Percentiles rank a stretch among this genome's conserved stretches.
Conservation (phyloP, 2,329 filamentous ascomycete species). For the Colletotrichum musicola region DNA sequence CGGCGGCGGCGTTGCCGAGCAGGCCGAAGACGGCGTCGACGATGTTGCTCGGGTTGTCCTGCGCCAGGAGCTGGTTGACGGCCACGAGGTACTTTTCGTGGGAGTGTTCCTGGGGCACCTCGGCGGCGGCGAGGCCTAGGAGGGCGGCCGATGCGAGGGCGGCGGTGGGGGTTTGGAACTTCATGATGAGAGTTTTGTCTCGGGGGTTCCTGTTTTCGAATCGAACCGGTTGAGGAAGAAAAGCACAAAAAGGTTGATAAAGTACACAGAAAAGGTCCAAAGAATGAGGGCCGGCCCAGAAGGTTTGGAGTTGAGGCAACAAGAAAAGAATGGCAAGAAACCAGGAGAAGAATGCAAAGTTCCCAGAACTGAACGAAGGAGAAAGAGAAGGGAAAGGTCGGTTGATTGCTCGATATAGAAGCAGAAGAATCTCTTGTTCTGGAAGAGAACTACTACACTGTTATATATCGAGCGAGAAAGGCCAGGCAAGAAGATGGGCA, state of each 20-base stretch:
- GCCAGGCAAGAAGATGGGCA: not conserved
- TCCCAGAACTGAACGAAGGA: constrained; percentile 42
- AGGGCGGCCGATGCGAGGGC: constrained; percentile 33
- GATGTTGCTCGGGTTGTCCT: constrained; percentile 65
- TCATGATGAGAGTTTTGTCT: constrained; percentile 29
- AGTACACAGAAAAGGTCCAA: constrained; percentile 25
- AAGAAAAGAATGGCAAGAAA: constrained; percentile 11
- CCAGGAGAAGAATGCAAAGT: constrained; percentile 35
- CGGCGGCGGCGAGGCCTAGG: constrained; percentile 41
- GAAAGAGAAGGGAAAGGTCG: constrained; percentile 5
- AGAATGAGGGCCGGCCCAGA: constrained; percentile 41
- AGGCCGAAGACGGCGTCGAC: constrained; percentile 66
- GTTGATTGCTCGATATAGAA: constrained; percentile 27
- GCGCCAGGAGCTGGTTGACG: constrained; percentile 58
- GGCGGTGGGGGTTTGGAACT: constrained; percentile 35
- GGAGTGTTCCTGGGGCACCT: constrained; percentile 70
- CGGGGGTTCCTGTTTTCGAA: not conserved
- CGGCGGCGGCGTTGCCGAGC: constrained; percentile 58
- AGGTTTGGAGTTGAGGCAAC: constrained; percentile 27
- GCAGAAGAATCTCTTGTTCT: not conserved
- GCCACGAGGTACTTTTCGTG: constrained; percentile 62
- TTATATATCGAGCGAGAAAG: constrained; percentile 33
- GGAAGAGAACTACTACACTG: not conserved
- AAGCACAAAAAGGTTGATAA: not conserved
- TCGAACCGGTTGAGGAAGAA: not conserved